phyloP scores from a whole-genome alignment of 139 green algal genomes.

The Ettlia oleoabundans region DNA sequence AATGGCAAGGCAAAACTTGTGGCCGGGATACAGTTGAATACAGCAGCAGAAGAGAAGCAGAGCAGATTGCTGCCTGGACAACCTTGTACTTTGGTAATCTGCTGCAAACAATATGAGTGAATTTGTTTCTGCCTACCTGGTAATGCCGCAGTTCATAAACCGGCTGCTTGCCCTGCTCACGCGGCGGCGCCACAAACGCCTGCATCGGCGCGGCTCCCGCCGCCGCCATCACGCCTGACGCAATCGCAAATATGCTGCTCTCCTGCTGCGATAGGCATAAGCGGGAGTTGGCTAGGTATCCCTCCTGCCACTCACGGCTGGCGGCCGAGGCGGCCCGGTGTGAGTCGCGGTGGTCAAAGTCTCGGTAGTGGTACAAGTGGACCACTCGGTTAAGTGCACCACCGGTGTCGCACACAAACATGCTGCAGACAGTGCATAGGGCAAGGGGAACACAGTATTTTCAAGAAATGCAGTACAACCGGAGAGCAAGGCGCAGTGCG shows the following conservation, averaged over 20 bases:
- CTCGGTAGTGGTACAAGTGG: conserved; percentile 45
- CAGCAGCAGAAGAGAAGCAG: no score
- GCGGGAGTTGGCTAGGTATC: conserved; percentile 23
- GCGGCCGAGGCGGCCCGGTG: conserved; percentile 6
- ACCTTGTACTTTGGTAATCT: no score
- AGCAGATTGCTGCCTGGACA: no score
- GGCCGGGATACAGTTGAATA: no score
- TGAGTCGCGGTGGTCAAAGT: conserved; percentile 42
- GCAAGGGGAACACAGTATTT: background rate
- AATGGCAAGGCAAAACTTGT: no score
- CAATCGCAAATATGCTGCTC: conserved; percentile 32
- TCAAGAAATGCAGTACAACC: no score
- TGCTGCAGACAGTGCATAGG: conserved; percentile 25
- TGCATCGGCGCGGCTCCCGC: conserved; percentile 10
- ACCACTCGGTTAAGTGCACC: conserved; percentile 40
- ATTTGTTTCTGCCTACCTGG: no score
- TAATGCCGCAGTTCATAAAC: conserved; percentile 81
- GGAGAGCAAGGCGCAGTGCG: no score
- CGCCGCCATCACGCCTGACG: conserved; percentile 28
- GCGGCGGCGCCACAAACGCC: background rate
- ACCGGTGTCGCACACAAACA: conserved; percentile 51
- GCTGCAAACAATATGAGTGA: no score
- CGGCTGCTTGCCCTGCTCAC: conserved; percentile 6
- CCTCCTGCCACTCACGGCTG: conserved; percentile 8
- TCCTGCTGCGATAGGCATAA: conserved; percentile 23